Evolutionary conservation across 2,329 filamentous ascomycete species (phyloP).

Genomic region (Penicillium janthinellum): DNA sequence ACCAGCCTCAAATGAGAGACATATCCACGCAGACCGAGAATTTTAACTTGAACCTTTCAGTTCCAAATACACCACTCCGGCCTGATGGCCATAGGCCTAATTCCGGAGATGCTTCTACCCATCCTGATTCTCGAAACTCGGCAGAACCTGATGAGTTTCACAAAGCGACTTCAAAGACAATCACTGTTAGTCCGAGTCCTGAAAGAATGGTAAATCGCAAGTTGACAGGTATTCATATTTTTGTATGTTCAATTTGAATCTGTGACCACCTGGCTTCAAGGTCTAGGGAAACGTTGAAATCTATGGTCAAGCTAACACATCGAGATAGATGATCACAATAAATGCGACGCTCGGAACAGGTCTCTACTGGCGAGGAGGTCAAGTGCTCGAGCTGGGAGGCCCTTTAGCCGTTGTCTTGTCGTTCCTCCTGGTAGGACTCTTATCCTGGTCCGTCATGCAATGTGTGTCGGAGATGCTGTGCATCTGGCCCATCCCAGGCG

Average conservation of each 20-base stretch:
- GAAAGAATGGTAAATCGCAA: background rate
- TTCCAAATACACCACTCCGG: too few species aligned
- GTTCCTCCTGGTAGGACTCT: constrained; percentile 34
- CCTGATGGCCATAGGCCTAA: background rate
- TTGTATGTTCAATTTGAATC: background rate
- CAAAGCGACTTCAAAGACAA: background rate
- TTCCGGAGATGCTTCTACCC: background rate
- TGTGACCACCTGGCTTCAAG: background rate
- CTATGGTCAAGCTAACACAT: background rate
- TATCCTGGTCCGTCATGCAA: constrained; percentile 42
- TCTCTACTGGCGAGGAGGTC: constrained; percentile 35
- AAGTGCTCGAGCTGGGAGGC: constrained; percentile 38
- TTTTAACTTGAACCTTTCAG: background rate
- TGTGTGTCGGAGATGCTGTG: constrained; percentile 42
- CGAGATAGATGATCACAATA: constrained; percentile 38
- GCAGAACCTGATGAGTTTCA: background rate
- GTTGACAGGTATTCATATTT: background rate
- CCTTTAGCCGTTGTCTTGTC: constrained; percentile 37
- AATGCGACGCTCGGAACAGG: constrained; percentile 40
- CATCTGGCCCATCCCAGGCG: constrained; percentile 42
- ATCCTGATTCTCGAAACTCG: background rate
- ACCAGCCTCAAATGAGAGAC: background rate
- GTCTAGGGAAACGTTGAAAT: background rate
- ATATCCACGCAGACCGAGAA: background rate
- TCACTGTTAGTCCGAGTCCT: background rate